Evolutionary conservation across 1,139 yeast species (phyloP), one percentile per base, ranked within the genome.

Genomic region (Scheffersomyces lignicola): DNA sequence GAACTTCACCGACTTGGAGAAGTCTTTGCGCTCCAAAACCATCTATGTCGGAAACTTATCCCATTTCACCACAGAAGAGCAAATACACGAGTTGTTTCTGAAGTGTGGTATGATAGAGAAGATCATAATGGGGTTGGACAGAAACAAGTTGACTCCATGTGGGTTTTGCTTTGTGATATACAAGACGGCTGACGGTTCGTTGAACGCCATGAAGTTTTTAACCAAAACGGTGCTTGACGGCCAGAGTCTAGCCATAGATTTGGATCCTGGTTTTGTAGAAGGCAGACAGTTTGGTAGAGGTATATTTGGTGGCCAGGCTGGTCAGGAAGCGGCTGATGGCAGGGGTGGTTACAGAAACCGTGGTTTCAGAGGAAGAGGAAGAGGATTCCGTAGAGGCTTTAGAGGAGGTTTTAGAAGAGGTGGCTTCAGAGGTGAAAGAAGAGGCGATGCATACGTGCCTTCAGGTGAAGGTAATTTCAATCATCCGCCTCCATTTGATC

Each of bases 261-360:
- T 92, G 48, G 98, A 90, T 54, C 96, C 97, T 0, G 98, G 98
- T 0, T 90, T 90, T 56, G 77, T 76, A 45, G 97, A 90, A 49
- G 97, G 97, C 1, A 72, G 98, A 48, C 97, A 92, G 55, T 90
- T 80, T 54, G 97, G 97, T 11, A 74, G 98, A 49, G 97, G 97
- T 31, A 73, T 76, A 18, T 80, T 78, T 44, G 97, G 97, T 35
- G 97, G 96, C 1, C 98, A 92, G 59, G 74, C 68, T 1, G 50
- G 65, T 30, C 73, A 65, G 33, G 76, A 69, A 47, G 54, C 51
- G 14, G 34, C 28, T 25, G 51, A 54, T 32, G 48, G 47, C 34
- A 40, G 50, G 30, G 52, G 48, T 9, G 45, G 50, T 21, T 44
- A 47, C 32, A 47, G 41, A 24, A n/a, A n/a, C n/a, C n/a, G n/a